Percentiles rank a stretch among this genome's conserved stretches.
Conservation (phyloP, 805 yeast genomes). For the Monosporozyma aquatica region DNA sequence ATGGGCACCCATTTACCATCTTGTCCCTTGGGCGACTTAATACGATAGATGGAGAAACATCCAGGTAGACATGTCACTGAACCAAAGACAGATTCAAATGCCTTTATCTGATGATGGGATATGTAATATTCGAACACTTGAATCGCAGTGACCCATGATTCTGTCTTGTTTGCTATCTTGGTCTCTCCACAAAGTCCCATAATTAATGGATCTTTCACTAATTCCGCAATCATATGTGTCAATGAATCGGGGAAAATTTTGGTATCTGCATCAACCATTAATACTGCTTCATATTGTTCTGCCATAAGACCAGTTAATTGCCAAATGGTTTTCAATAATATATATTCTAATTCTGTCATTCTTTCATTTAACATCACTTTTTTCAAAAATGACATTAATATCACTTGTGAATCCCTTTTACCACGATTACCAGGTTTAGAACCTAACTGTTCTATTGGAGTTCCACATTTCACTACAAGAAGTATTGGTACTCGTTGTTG, state of each 20-base stretch:
- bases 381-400: conserved; percentile 84
- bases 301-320: conserved; percentile 78
- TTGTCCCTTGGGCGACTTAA: conserved; percentile 76
- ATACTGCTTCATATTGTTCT: conserved; percentile 65
- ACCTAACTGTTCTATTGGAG: conserved; percentile 63
- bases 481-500: conserved; percentile 82
- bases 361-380: conserved; percentile 84
- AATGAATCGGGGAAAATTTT: conserved; percentile 77
- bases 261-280: conserved; percentile 96
- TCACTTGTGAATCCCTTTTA: conserved; percentile 88
- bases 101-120: conserved; percentile 90
- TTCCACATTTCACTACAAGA: conserved; percentile 78
- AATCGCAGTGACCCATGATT: conserved; percentile 84
- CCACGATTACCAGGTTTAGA: conserved; percentile 91
- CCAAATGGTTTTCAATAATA: conserved; percentile 67
- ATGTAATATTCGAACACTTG: conserved; percentile 91
- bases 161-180: conserved; percentile 72
- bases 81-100: conserved; percentile 91
- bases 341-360: conserved; percentile 85
- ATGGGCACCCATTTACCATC: conserved; percentile 89
- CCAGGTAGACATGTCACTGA: conserved; percentile 95
- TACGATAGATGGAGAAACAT: conserved; percentile 86
- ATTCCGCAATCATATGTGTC: conserved; percentile 83
- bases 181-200: conserved; percentile 97
- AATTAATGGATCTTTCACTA: conserved; percentile 75